Evolutionary conservation across 768 basidiomycete genomes (phyloP), one percentile per base, ranked within the genome.

Genomic region (Kwoniella sp.): DNA sequence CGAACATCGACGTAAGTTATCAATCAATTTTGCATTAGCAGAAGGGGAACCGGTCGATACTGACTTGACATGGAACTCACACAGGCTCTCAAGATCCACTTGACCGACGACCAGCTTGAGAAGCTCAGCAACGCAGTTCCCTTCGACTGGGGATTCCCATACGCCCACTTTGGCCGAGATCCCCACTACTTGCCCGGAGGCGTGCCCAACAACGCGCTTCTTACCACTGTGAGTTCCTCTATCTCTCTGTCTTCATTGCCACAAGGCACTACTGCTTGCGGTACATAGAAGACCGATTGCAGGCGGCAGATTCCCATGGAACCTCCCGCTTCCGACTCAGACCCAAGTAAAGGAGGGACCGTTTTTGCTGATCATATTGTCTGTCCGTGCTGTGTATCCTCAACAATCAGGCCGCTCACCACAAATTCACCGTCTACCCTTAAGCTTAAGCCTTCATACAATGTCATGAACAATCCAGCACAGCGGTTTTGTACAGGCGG

Each of bases 41-140:
- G n/a, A n/a, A n/a, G n/a, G n/a, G n/a, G n/a, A n/a, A n/a, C n/a
- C n/a, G n/a, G n/a, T n/a, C n/a, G n/a, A n/a, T n/a, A n/a, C n/a
- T n/a, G n/a, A n/a, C n/a, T n/a, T n/a, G n/a, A n/a, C n/a, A n/a
- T n/a, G n/a, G n/a, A n/a, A 27, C 7, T 4, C n/a, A 50, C 26
- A 25, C 55, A 68, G 67, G 60, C 67, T 12, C 62, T 68, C 47
- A 68, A 71, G 36, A 64, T 70, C 52, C 68, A 67, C 30, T 64
- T 77, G 9, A 72, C 73, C 37, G 48, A 65, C 1, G 68, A 46
- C 15, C 77, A 79, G 54, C 58, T 79, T 44, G 48, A 67, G 24
- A 73, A 70, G 51, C 69, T 79, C 36, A 67, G 64, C 56, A 66
- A 69, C n/a, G 68, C 68, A 12, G 51, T 60, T 6, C 62, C 64